Conservation (phyloP, 192 early-diverging fungal species). For the Gamsiella multidivaricata region DNA sequence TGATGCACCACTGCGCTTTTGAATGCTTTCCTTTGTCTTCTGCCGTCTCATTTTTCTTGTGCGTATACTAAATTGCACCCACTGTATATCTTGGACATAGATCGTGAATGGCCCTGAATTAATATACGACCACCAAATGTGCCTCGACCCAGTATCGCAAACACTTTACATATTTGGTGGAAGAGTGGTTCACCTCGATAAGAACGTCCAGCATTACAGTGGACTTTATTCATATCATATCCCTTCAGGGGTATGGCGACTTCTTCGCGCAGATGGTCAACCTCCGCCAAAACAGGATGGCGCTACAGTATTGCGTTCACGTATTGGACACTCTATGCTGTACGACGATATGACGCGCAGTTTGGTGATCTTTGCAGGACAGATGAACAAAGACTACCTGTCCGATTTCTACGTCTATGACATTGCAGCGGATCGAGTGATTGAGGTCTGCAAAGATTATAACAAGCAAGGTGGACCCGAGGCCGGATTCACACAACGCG, state of each 20-base stretch:
- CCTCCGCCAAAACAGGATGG: conserved; percentile 56
- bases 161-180: conserved; percentile 95
- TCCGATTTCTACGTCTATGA: conserved; percentile 89
- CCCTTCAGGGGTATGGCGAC: conserved; percentile 72
- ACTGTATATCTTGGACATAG: conserved; percentile 51
- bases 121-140: conserved; percentile 96
- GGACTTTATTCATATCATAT: conserved; percentile 90
- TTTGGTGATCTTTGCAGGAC: conserved; percentile 91
- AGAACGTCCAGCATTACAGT: conserved; percentile 78
- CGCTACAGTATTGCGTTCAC: conserved; percentile 72
- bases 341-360: conserved; percentile 77
- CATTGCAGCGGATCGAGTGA: conserved; percentile 81
- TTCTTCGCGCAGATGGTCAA: conserved; percentile 75
- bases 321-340: conserved; percentile 93
- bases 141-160: conserved; percentile 74
- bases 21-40: not conserved
- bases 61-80: too few relatives aligned
- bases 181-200: conserved; percentile 72
- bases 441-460: conserved; percentile 82
- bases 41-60: not conserved
- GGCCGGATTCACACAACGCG: conserved; percentile 84
- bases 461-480: conserved; percentile 80
- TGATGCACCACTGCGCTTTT: not conserved
- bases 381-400: conserved; percentile 83
- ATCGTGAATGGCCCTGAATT: conserved; percentile 85